phyloP scores from a whole-genome alignment of 306 rosid genomes.

The Quercus gilva region DNA sequence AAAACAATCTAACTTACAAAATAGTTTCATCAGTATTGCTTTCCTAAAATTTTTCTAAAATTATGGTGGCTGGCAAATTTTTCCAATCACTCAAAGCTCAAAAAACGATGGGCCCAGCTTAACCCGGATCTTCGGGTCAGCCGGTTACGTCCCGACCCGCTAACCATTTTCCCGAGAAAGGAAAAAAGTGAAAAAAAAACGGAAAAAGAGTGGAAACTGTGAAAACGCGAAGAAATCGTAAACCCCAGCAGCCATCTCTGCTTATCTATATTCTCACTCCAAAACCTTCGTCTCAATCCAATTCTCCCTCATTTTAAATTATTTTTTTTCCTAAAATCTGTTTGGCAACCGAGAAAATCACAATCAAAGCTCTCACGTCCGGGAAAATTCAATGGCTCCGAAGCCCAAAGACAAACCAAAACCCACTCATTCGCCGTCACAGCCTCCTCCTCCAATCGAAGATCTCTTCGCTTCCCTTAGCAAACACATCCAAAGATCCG shows the following conservation, averaged over 20 bases:
- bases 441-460: slow-evolving; percentile 70
- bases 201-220: background rate
- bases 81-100: background rate
- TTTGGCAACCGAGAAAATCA: slow-evolving; percentile 31
- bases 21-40: too few species aligned
- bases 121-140: background rate
- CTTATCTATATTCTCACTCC: background rate
- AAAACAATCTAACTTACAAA: too few species aligned
- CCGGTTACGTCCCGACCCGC: background rate
- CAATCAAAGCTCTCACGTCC: background rate
- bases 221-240: too few species aligned
- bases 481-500: slow-evolving; percentile 61
- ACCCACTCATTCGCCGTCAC: slow-evolving; percentile 42
- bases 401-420: slow-evolving; percentile 59
- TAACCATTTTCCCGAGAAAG: background rate
- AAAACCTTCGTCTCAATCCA: background rate
- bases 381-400: slow-evolving; percentile 65
- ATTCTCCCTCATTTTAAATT: background rate
- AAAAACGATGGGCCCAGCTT: background rate
- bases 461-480: slow-evolving; percentile 79
- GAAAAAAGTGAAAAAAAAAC: background rate
- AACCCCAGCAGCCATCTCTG: background rate
- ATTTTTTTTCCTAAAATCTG: background rate
- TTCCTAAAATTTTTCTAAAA: too few species aligned
- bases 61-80: too few species aligned